Percentiles rank a stretch among this genome's conserved stretches.
Evolutionary conservation across 805 yeast species (phyloP).

Genomic region (Danielozyma ontarioensis): DNA sequence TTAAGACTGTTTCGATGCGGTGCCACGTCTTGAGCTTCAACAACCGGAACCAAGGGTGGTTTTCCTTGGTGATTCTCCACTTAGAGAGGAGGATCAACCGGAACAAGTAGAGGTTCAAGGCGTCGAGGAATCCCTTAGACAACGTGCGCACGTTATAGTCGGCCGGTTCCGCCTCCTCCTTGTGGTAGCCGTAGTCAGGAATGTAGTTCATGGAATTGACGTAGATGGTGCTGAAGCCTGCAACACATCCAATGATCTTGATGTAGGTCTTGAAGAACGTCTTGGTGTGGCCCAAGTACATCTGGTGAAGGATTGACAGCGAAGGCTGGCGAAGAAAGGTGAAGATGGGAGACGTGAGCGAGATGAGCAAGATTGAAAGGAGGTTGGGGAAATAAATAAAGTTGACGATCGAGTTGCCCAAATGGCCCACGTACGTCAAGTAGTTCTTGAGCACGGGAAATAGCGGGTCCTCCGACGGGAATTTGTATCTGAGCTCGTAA

Average conservation of each 20-base stretch:
- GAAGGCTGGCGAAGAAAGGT: conserved; percentile 7
- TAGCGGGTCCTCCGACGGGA: conserved; percentile 4
- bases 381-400: conserved; percentile 34
- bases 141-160: conserved; percentile 19
- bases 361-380: conserved; percentile 27
- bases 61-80: conserved; percentile 38
- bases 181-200: conserved; percentile 13
- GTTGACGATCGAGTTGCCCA: conserved; percentile 27
- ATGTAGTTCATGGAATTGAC: conserved; percentile 16
- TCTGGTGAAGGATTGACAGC: neutral
- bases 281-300: conserved; percentile 16
- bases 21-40: conserved; percentile 26
- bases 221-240: conserved; percentile 25
- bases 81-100: conserved; percentile 32
- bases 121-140: conserved; percentile 21
- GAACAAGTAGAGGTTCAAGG: conserved; percentile 26
- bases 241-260: conserved; percentile 27
- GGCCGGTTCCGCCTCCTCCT: conserved; percentile 2
- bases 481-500: conserved; percentile 16
- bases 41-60: conserved; percentile 28
- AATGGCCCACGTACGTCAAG: conserved; percentile 13
- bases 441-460: conserved; percentile 11
- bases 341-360: conserved; percentile 29
- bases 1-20: conserved; percentile 24
- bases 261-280: conserved; percentile 28